Percentiles rank a stretch among this genome's conserved stretches.
Conservation (phyloP, 1,139 yeast species). For the Kazachstania sp. region DNA sequence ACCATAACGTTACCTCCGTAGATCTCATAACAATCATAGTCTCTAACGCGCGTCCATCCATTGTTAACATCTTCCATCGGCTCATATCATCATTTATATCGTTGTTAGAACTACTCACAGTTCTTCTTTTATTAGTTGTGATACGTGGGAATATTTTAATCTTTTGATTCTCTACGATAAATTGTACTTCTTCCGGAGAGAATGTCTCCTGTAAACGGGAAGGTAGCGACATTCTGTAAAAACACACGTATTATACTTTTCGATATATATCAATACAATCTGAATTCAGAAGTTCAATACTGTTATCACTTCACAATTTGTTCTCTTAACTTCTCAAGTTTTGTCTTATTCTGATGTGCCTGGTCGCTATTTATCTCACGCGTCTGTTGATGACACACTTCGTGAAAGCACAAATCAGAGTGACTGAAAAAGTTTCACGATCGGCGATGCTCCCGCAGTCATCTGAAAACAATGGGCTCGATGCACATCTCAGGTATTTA, state of each 20-base stretch:
- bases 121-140: conserved; percentile 23
- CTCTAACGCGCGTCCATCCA: conserved; percentile 41
- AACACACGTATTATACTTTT: not conserved
- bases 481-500: too few species aligned
- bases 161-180: conserved; percentile 72
- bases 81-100: conserved; percentile 4
- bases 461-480: too few species aligned
- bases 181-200: conserved; percentile 71
- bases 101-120: conserved; percentile 6
- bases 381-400: too few species aligned
- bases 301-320: too few species aligned
- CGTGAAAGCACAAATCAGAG: too few species aligned
- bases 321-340: too few species aligned
- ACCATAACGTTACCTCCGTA: conserved; percentile 74
- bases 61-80: conserved; percentile 22
- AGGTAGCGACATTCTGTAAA: conserved; percentile 54
- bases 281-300: too few species aligned
- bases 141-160: conserved; percentile 60
- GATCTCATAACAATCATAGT: conserved; percentile 56
- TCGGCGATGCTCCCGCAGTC: too few species aligned
- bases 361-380: too few species aligned
- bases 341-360: too few species aligned
- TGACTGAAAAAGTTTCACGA: too few species aligned
- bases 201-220: conserved; percentile 47
- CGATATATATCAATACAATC: too few species aligned